phyloP scores from a whole-genome alignment of 768 basidiomycete genomes.

The Leccinum longicurvipes region DNA sequence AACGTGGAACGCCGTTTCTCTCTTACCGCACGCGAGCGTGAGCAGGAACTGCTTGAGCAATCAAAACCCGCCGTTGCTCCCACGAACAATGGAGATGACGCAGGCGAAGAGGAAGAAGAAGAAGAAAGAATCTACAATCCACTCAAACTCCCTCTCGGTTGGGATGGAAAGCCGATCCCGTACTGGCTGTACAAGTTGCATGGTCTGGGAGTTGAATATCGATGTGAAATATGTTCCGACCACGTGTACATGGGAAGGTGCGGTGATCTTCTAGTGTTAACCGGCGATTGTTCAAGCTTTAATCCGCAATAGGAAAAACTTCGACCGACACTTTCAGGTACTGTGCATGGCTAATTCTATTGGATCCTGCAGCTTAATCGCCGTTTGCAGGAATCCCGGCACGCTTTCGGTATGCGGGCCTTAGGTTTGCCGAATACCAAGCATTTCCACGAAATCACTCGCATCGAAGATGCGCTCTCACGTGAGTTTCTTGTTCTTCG shows the following conservation, averaged over 20 bases:
- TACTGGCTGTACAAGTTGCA: constrained; percentile 99
- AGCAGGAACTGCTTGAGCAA: constrained; percentile 85
- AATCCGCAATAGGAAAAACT: constrained; percentile 70
- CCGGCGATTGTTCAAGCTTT: constrained; percentile 13
- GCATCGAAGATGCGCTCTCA: constrained; percentile 93
- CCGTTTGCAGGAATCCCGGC: constrained; percentile 74
- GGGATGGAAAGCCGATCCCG: constrained; percentile 99
- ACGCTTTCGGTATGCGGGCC: constrained; percentile 97
- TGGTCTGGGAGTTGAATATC: constrained; percentile 96
- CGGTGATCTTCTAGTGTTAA: constrained; percentile 18
- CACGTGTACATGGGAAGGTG: constrained; percentile 95
- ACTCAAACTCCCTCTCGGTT: constrained; percentile 91
- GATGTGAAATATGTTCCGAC: constrained; percentile 96
- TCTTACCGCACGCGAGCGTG: constrained; percentile 95
- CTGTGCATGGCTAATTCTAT: constrained; percentile 11
- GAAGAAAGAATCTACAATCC: constrained; percentile 98
- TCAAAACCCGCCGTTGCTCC: constrained; percentile 47
- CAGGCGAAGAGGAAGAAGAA: constrained; percentile 83
- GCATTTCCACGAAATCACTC: constrained; percentile 98
- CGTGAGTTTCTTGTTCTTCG: constrained; percentile 49
- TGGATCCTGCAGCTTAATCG: constrained; percentile 15
- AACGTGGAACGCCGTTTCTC: constrained; percentile 97
- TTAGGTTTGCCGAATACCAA: constrained; percentile 97
- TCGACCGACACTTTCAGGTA: constrained; percentile 93
- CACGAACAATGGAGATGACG: constrained; percentile 41